Base-by-base conservation (phyloP, 2,329 filamentous ascomycete genomes). In the Paecilomyces sp. region DNA sequence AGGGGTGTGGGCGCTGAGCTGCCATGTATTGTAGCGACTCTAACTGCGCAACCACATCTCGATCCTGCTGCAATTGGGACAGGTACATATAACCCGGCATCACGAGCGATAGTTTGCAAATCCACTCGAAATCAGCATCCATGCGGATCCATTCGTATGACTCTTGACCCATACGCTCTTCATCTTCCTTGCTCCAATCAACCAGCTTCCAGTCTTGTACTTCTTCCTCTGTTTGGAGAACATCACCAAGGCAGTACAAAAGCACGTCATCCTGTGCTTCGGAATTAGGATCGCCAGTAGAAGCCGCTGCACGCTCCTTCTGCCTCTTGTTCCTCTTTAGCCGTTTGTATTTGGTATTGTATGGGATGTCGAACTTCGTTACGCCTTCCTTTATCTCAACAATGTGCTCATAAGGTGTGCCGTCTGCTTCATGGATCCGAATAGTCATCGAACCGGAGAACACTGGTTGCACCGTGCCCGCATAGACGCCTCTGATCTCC, bases 101-200 rank as follows among this genome's bases (percentile, higher is more conserved):
- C 63, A 88, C 88, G 55, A 88, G 78, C 62, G 88, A 87, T 74
- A 96, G 90, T 65, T 88, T 88, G 75, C 90, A 94, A 60, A 97
- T 88, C 94, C 94, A 99, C 73, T 99, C 94, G 66, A 97, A 97
- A 75, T 99, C 95, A 15, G 93, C 92, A 74, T 99, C 94, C 77
- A 97, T 90, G 22, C 94, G 88, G 66, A 99, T 96, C 94, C 95
- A 99, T 73, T 99, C 94, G 69, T 97, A 99, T 0, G 91, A 96
- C 71, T 99, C 94, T 64, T 92, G 87, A 59, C 94, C 91, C 92
- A 99, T 97, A 68, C 87, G 87, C 36, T 88, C 84, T 74, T 97
- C 92, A 15, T 93, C 91, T 58, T 95, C 91, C 61, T 89, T 85
- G 55, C 90, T 88, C 92, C 93, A 99, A 64, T 97, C 93, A 5